Base-by-base conservation (phyloP, 192 early-diverging fungal species). In the Piromyces sp. region DNA sequence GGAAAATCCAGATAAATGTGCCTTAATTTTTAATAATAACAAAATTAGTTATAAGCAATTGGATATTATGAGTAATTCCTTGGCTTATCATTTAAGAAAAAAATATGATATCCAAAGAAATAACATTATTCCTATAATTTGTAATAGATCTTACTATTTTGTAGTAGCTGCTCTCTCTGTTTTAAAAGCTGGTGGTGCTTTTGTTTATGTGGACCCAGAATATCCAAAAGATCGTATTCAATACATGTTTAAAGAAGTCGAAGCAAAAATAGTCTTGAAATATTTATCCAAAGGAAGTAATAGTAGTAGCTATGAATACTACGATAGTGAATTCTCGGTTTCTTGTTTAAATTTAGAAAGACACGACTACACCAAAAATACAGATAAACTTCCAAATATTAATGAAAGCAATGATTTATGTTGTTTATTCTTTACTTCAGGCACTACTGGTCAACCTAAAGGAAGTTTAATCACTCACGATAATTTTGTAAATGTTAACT, bases 141-240 rank as follows among this genome's bases (percentile, higher is more conserved):
- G 33, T 36, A 36, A 36, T 7, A 36, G 33, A 36, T 36, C 33
- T 36, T 36, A 36, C 12, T 36, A 36, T 36, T 36, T 7, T 36
- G 4, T 36, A 7, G 80, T 86, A 58, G 79, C 80, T 29, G 42
- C 84, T 17, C 80, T 87, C 0, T 84, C 51, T 13, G 78, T 87
- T 5, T 80, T 87, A 4, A 87, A 87, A 38, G 80, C 84, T 31
- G 86, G 86, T 5, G 85, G 81, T 30, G 86, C 86, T 0, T 87
- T 85, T 81, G 83, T 87, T 13, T 83, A 83, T 29, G 40, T 87
- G 13, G 84, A 87, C 79, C 84, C 85, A 30, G 78, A 80, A 0
- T 86, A 36, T 81, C 58, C 85, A 22, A 84, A 79, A 30, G 81
- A 84, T 3, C 81, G 85, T 30, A 40, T 86, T n/a, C 22, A n/a